Evolutionary conservation across 2,329 filamentous ascomycete species (phyloP).

Genomic region (Colletotrichum trifolii): DNA sequence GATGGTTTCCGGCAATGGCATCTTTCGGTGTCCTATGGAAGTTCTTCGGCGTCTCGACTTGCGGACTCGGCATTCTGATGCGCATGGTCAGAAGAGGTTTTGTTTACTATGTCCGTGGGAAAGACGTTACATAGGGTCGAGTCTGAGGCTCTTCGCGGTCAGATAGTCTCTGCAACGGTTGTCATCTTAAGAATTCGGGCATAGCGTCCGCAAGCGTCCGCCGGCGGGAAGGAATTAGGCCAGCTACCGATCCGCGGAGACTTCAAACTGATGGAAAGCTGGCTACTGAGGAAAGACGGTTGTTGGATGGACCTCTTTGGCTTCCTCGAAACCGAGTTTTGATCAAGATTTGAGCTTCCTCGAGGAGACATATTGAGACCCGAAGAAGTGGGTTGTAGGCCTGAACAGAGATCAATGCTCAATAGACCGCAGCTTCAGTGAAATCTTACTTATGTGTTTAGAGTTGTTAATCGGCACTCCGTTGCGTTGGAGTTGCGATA

Average conservation of each 20-base stretch:
- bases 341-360: not conserved
- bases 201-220: constrained; percentile 14
- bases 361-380: not conserved
- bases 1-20: not conserved
- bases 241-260: not conserved
- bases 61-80: not conserved
- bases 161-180: constrained; percentile 9
- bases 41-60: not conserved
- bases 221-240: not conserved
- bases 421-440: too few species aligned
- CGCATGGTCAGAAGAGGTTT: not conserved
- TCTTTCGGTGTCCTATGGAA: not conserved
- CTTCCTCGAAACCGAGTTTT: constrained; percentile 1
- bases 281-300: not conserved
- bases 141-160: constrained; percentile 8
- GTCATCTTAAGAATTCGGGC: constrained; percentile 4
- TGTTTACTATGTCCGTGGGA: not conserved
- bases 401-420: constrained; percentile 5
- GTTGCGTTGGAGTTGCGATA: too few species aligned
- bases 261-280: not conserved
- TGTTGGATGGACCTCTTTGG: not conserved
- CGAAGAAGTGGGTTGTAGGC: not conserved
- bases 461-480: too few species aligned
- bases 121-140: too few species aligned
- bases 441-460: too few species aligned